Evolutionary conservation across 1,284 basidiomycete species (phyloP), one percentile per base, ranked within the genome.

Genomic region (Calocybe gambosa): DNA sequence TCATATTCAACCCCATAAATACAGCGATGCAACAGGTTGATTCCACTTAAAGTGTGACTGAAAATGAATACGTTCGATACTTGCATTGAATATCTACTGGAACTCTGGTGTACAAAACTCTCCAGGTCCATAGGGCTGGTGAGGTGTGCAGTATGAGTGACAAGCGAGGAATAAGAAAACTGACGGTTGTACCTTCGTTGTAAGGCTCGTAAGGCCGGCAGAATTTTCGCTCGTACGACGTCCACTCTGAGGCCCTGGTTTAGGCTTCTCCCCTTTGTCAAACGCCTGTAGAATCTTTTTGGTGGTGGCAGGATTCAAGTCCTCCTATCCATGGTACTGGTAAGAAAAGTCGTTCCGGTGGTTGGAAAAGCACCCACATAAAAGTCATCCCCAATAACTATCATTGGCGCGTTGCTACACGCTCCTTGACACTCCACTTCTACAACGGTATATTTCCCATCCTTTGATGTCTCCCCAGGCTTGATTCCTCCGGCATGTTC

Each of bases 401-500:
- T 76, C 95, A 99, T 99, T 9, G 95, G 95, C n/a, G 96, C 96
- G 68, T 98, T 99, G 57, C 89, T 89, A 70, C 95, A 99, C 42
- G 95, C 96, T 50, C 94, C 95, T 58, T 98, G 85, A 68, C 95
- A 99, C 70, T 99, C 95, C 35, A 99, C 95, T 68, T 99, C 95
- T 52, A 99, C 80, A 40, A 99, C 82, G 5, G 96, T 98, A 69
- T 98, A 99, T 69, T 95, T 94, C 45, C 92, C 90, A 64, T 99
- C 93, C 63, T 82, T 78, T 16, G 95, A 97, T 26, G 94, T 95
- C 64, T 93, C 81, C 13, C 96, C 95, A 9, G 90, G 81, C 57
- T 88, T 82, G 58, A 93, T 78, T 39, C 87, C 86, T 33, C 87
- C 86, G 28, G 98, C 80, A 62, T 96, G 87, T 44, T 75, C 67